Base-by-base conservation (phyloP, 2,329 filamentous ascomycete species). In the Exophiala alcalophila region DNA sequence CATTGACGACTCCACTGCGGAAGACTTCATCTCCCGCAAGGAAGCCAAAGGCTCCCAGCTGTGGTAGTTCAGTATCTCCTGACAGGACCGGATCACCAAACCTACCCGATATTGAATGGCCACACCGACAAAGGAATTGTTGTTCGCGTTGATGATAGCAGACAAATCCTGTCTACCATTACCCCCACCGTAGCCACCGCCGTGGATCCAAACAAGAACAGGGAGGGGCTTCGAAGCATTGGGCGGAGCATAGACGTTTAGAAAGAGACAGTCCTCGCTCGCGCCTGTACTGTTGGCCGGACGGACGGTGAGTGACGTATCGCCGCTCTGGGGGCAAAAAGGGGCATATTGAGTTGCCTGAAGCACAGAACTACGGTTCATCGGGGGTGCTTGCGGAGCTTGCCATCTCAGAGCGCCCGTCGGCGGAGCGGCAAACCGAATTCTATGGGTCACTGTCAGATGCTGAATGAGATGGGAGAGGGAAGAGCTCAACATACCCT, bases 1-100 rank as follows among this genome's bases (percentile, higher is more conserved):
- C 77, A 55, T 86, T 85, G 6, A 83, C 66, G 34, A 73, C 69
- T 1, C 80, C 80, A 50, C 78, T 64, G 4, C 64, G 57, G 25
- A 71, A 69, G 7, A 84, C 67, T 20, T 72, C 65, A 26, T 78
- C 70, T 4, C 78, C 73, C 0, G 78, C 73, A 57, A 23, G 64
- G 59, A 71, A 72, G 0, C 68, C 69, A 53, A 72, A 71, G 0
- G 68, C 68, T 16, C 66, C 69, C 6, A 72, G 59, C 62, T 67
- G 34, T 8, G 26, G 11, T 6, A 15, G 3, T 29, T 49, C 30
- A 51, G 37, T 6, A 10, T 24, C 38, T 11, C 8, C 12, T 31
- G 8, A 21, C 4, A 25, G 8, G 14, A 25, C 25, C 14, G 9
- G n/a, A 5, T 35, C n/a, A 32, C 47, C 37, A 38, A 9, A 24